Base-by-base conservation (phyloP, 1,284 basidiomycete species). In the Lignosus rhinocerotis region DNA sequence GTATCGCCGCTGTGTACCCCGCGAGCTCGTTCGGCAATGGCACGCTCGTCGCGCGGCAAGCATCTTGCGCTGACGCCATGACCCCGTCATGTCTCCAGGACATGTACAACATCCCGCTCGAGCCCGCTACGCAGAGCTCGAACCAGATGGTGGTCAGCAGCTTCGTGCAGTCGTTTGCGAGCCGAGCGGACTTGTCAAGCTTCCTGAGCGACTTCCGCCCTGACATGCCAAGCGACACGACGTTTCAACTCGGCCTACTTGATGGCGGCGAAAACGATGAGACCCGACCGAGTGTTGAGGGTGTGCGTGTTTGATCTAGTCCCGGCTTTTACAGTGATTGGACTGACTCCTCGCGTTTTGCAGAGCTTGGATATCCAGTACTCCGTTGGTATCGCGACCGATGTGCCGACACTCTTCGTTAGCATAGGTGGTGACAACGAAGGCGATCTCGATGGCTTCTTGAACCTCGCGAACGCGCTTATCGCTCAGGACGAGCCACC, bases 281-380 rank as follows among this genome's bases (percentile, higher is more conserved):
- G 54, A 49, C 45, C 10, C 47, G 61, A 30, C 60, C 64, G 1
- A 65, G 63, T 21, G 36, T 56, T 1, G 66, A 67, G 25, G 64
- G 64, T 6, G 66, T 67, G 56, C 34, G 59, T 54, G 56, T 41
- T 12, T 51, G 1, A 12, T 14, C 8, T 30, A 19, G 8, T 3
- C 34, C 41, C 3, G 2, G n/a, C 14, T 11, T 7, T 2, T 32
- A 25, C 12, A 6, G 8, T 30, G 30, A 31, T n/a, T 25, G 38
- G 14, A 45, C 25, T 34, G 12, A 32, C 30, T 17, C 14, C 1
- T 10, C 11, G 2, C 30, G 14, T 17, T n/a, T 17, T 6, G n/a
- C 30, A 46, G 46, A 83, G 85, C 66, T 73, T 88, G n/a, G 84
- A 87, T 63, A 82, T 85, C 38, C 83, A 88, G 73, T 86, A 86